Evolutionary conservation across 768 basidiomycete species (phyloP).

Genomic region (Guyanaporus albipodus): DNA sequence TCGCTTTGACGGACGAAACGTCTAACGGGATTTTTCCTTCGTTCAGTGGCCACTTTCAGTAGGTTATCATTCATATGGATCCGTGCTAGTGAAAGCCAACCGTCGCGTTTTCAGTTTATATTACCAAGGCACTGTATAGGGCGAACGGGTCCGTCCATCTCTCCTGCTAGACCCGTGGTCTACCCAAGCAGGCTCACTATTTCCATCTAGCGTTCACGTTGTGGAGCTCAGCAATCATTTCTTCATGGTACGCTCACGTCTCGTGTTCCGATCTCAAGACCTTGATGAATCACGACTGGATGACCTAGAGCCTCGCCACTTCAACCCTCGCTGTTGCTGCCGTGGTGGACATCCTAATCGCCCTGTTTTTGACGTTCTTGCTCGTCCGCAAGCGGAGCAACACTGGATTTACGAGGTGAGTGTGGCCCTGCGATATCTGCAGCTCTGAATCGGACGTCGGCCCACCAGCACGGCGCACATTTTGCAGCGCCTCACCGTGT

Average conservation of each 20-base stretch:
- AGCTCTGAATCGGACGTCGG: too few relatives aligned
- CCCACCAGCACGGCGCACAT: slow-evolving; percentile 5
- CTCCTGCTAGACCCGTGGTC: background rate
- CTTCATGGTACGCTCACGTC: background rate
- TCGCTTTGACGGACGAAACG: fast-evolving
- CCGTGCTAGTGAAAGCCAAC: background rate
- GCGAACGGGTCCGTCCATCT: slow-evolving; percentile 6
- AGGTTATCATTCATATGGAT: background rate
- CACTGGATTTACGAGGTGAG: background rate
- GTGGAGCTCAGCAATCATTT: background rate
- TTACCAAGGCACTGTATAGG: background rate
- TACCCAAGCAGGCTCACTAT: background rate
- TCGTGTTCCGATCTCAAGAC: background rate
- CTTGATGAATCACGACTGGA: background rate
- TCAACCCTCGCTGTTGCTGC: background rate
- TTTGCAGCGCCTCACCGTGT: too few relatives aligned
- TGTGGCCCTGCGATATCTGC: too few relatives aligned
- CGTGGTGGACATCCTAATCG: slow-evolving; percentile 4
- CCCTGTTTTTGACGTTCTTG: slow-evolving; percentile 6
- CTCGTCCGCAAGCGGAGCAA: background rate
- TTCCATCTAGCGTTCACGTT: background rate
- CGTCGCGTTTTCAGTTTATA: slow-evolving; percentile 1
- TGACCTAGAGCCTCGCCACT: background rate
- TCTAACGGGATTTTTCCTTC: background rate
- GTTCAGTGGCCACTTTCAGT: slow-evolving; percentile 3